Evolutionary conservation across 2,329 filamentous ascomycete genomes (phyloP), one percentile per base, ranked within the genome.

Genomic region (Emmonsia crescens): DNA sequence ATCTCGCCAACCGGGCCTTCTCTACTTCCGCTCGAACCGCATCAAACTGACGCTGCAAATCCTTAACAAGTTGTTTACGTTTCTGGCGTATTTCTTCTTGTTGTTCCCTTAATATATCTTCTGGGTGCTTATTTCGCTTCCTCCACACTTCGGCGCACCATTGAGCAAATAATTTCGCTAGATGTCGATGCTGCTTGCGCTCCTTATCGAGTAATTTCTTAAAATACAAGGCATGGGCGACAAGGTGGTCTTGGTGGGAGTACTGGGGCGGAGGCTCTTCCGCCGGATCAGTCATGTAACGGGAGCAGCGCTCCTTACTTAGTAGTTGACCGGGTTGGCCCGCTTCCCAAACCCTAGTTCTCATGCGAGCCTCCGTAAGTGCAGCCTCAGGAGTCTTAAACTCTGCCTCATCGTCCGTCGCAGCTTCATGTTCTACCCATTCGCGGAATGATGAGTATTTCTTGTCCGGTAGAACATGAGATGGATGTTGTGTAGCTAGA

Each of bases 181-280:
- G 80, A n/a, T 83, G 80, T 42, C 85, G 85, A 74, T 97, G 93
- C 14, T 86, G 82, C 65, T 84, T 84, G 67, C 91, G 89, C 73
- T 99, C 94, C 62, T 85, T 83, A 2, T 87, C 76, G 77, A 97
- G 84, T 42, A 97, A 80, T 68, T 86, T 89, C 56, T 89, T 85
- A 68, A 97, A 93, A 67, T 92, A 88, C 14, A 87, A 71, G 62
- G 89, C 87, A 64, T 96, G 92, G 55, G 87, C 86, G 54, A 89
- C 80, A 60, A 97, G 81, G 71, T 97, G 89, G 70, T 97, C 92
- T 70, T 85, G 83, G 67, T 95, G 91, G n/a, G 88, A 86, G 79
- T 90, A 97, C 69, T 94, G 90, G 59, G 83, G 82, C 0, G 85
- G 83, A 0, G 89, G 89, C 68, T 95, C 89, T 61, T 89, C 86